Percentiles rank a stretch among this genome's conserved stretches.
Conservation (phyloP, 129 eudicot genomes). For the Rutidosis leptorrhynchoides region DNA sequence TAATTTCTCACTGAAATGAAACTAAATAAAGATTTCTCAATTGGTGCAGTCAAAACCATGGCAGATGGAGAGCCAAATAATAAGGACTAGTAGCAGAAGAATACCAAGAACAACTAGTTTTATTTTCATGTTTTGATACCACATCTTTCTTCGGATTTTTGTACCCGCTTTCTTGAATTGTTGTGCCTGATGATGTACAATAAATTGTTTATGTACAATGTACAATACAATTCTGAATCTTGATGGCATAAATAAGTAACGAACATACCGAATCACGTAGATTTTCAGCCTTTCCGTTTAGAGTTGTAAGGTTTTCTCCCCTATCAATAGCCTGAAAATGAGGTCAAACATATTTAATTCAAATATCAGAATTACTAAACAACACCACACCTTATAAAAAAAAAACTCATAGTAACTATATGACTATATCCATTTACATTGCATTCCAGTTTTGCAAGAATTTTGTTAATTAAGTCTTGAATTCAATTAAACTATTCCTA, state of each 20-base stretch:
- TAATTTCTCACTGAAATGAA: too few species aligned
- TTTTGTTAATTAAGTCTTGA: background rate
- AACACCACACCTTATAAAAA: background rate
- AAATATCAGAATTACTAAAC: background rate
- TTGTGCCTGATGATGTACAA: constrained; percentile 48
- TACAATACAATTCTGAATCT: background rate
- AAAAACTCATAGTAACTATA: background rate
- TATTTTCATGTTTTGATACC: constrained; percentile 92
- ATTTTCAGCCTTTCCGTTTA: constrained; percentile 63
- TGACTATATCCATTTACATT: background rate
- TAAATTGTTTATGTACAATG: constrained; percentile 1
- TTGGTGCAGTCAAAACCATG: constrained; percentile 83
- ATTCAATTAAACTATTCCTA: too few species aligned
- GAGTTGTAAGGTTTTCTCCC: constrained; percentile 57
- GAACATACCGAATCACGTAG: constrained; percentile 65
- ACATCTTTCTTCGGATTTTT: constrained; percentile 74
- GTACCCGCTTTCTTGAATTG: constrained; percentile 55
- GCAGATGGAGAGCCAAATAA: constrained; percentile 83
- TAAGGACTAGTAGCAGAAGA: constrained; percentile 55
- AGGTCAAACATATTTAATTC: constrained; percentile 22
- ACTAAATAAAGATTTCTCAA: constrained; percentile 23
- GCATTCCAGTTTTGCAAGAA: background rate
- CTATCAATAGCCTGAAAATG: constrained; percentile 64
- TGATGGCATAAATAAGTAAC: background rate
- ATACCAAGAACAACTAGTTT: constrained; percentile 83